Percentiles rank a stretch among this genome's conserved stretches.
phyloP scores from a whole-genome alignment of 2,329 filamentous ascomycete species.

The Chaetothyriales sp. region DNA sequence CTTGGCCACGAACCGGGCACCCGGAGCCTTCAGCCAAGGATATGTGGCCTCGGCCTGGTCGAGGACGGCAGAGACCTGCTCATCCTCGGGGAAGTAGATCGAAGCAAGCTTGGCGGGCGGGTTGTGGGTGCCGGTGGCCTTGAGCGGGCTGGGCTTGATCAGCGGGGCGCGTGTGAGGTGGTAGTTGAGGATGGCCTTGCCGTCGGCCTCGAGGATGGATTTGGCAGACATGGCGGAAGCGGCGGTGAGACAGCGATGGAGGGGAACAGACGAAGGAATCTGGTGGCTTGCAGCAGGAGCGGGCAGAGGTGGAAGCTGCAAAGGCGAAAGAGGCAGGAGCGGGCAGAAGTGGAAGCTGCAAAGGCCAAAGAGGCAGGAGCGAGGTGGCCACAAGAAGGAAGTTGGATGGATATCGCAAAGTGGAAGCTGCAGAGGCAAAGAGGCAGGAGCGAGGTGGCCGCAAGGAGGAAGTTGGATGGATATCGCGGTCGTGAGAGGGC shows the following conservation, averaged over 20 bases:
- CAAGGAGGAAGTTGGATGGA: conserved; percentile 1
- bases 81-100: conserved; percentile 83
- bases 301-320: background rate
- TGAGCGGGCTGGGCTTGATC: conserved; percentile 95
- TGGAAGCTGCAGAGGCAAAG: background rate
- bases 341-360: background rate
- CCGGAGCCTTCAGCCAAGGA: conserved; percentile 78
- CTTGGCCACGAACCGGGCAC: conserved; percentile 93
- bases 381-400: conserved; percentile 1
- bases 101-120: conserved; percentile 78
- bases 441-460: background rate
- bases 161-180: conserved; percentile 94
- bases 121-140: conserved; percentile 75
- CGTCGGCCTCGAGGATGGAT: conserved; percentile 95
- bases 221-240: conserved; percentile 70
- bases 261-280: conserved; percentile 9
- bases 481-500: background rate
- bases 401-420: background rate
- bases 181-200: conserved; percentile 99
- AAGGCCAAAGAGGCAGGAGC: background rate
- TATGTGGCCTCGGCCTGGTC: conserved; percentile 93
- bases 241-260: conserved; percentile 12
- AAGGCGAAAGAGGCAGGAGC: background rate
- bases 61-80: conserved; percentile 67
- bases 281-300: conserved; percentile 7